Base-by-base conservation (phyloP, 2,329 filamentous ascomycete species). In the Cercospora sp. region DNA sequence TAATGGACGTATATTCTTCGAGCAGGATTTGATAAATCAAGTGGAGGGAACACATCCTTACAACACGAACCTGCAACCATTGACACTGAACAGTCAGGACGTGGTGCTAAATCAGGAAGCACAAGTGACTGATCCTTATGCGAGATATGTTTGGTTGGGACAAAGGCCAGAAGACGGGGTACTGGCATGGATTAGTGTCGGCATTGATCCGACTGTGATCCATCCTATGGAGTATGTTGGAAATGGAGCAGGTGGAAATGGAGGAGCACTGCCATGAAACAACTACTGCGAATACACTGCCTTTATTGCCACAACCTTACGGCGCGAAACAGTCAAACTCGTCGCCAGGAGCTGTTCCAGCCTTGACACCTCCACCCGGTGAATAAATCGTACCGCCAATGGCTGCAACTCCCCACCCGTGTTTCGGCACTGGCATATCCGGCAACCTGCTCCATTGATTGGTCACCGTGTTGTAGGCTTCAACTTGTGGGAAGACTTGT, bases 1-100 rank as follows among this genome's bases (percentile, higher is more conserved):
- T 77, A 82, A 90, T 33, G 88, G 88, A 16, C 88, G 91, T 75
- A 73, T 88, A 58, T 90, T 87, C 82, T 88, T 87, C 66, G 87
- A 90, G 76, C 84, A 89, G 75, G 80, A 81, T 69, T 83, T 90
- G 10, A 83, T 87, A 71, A 74, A 72, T 31, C 70, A 79, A 45
- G 85, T 89, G 62, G 84, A 88, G 69, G 75, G 76, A 16, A 79
- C 78, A 1, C 64, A 74, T 0, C 84, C 85, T 1, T 82, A 83
- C 76, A 80, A 76, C 71, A 79, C 75, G 65, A 82, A 82, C 73
- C 78, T 70, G 60, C 77, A 79, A 64, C 70, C 68, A 16, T 45
- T 84, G 23, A 88, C 83, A 5, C 77, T 75, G 42, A 89, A 89
- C 72, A 78, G 77, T 6, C 77, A 85, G 0, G 87, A 89, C 75